Base-by-base conservation (phyloP, 352 stramenopile species). In the Pythium dissimile region DNA sequence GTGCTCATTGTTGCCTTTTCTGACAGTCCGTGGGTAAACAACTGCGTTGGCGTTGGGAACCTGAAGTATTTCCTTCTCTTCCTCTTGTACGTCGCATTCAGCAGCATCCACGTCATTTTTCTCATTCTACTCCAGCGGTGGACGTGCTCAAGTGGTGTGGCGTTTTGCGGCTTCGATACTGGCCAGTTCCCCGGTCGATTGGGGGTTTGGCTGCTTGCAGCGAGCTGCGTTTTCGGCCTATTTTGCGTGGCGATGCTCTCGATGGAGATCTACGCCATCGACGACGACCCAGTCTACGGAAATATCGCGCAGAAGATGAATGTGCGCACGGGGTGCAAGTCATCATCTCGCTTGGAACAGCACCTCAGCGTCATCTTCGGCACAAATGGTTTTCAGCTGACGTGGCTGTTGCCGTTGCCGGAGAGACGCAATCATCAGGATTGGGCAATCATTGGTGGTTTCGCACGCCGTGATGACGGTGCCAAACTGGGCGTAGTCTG, bases 1-100 rank as follows among this genome's bases (percentile, higher is more conserved):
- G n/a, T n/a, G n/a, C 21, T 27, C 23, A 18, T 27, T 10, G 37
- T 18, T 43, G 11, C 12, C 13, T 56, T 3, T 18, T 63, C 35
- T 53, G 3, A 28, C 26, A 94, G 84, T 61, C 84, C 82, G 20
- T 94, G 84, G 84, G 81, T 94, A 28, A 94, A 94, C 67, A 94
- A 94, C 38, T 94, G 85, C 62, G 69, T 94, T 20, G 85, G 85
- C 10, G 84, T 91, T 38, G 77, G 79, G 37, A 94, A 92, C 61
- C 79, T 86, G 21, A 92, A 90, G 66, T 72, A 72, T 15, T 94
- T 94, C 55, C 67, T 94, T 27, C 66, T 91, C 42, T 67, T 94
- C 60, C 71, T 94, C n/a, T 59, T 88, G 34, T 94, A 94, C 54
- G 77, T 89, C 21, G 64, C 73, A 1, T 58, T 75, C 27, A 85